These are phyloP conservation scores for Plasmodium malariae DNA, from an alignment of 169 alveolate species.

Conservation along the genomic window DNA sequence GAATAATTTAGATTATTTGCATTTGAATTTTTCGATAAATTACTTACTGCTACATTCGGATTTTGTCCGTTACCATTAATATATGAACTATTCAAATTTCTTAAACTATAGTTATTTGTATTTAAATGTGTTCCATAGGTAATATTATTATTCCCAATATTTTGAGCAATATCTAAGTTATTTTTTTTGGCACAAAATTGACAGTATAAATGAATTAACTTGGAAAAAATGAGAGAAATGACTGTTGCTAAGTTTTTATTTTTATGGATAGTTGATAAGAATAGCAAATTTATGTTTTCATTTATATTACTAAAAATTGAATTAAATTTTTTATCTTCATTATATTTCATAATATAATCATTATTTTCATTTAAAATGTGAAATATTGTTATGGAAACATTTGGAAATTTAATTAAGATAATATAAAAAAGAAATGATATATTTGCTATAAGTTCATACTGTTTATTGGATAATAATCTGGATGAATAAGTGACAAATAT, in stretches of 20 bases:
- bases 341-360: constrained; percentile 77
- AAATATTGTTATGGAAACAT: constrained; percentile 76
- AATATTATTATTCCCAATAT: constrained; percentile 29
- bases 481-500: constrained; percentile 83
- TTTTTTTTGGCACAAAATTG: constrained; percentile 76
- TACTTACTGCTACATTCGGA: constrained; percentile 28
- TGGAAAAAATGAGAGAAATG: constrained; percentile 73
- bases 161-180: constrained; percentile 39
- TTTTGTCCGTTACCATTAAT: constrained; percentile 61
- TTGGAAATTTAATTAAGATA: constrained; percentile 75
- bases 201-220: constrained; percentile 68
- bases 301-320: constrained; percentile 75
- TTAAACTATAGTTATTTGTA: constrained; percentile 47
- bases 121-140: constrained; percentile 64
- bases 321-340: constrained; percentile 77
- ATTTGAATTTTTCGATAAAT: constrained; percentile 39
- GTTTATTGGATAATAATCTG: constrained; percentile 80
- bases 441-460: constrained; percentile 78
- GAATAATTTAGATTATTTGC: constrained; percentile 70
- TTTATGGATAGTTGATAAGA: constrained; percentile 77
- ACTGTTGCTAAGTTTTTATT: constrained; percentile 75
- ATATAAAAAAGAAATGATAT: constrained; percentile 77
- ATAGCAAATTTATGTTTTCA: constrained; percentile 76
- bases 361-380: constrained; percentile 77
- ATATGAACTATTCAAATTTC: constrained; percentile 70